Evolutionary conservation across 352 stramenopile species (phyloP).

Genomic region (Globisporangium mamillatum): DNA sequence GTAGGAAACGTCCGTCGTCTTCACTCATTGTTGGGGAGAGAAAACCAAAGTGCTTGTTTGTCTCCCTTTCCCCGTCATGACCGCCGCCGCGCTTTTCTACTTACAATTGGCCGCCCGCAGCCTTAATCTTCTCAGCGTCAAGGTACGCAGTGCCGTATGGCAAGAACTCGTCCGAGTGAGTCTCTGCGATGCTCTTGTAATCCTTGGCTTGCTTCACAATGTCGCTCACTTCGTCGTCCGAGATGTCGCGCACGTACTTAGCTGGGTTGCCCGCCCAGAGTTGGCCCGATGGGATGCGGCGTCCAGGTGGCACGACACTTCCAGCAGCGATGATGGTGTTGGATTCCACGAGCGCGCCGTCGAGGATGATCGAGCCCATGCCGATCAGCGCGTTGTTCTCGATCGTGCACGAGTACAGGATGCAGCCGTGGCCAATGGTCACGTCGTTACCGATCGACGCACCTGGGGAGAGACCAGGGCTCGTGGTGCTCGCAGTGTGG

Average conservation of each 20-base stretch:
- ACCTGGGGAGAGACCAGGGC: constrained; percentile 72
- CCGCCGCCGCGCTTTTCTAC: constrained; percentile 20
- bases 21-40: constrained; percentile 5
- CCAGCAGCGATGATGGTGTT: constrained; percentile 95
- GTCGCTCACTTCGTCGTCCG: constrained; percentile 90
- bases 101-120: constrained; percentile 74
- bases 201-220: constrained; percentile 84
- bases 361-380: constrained; percentile 94
- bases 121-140: constrained; percentile 86
- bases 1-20: not conserved
- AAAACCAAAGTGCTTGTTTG: not conserved
- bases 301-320: constrained; percentile 89
- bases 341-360: constrained; percentile 90
- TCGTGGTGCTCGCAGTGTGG: constrained; percentile 85
- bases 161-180: constrained; percentile 89
- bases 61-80: not conserved
- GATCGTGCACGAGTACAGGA: constrained; percentile 96
- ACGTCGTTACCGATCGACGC: constrained; percentile 95
- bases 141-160: constrained; percentile 88
- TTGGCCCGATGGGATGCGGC: constrained; percentile 89
- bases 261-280: constrained; percentile 96
- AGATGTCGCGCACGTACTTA: constrained; percentile 92
- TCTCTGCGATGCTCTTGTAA: constrained; percentile 82
- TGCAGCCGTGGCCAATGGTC: constrained; percentile 93
- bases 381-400: constrained; percentile 96